These are phyloP conservation scores for Silene noctiflora DNA, from an alignment of 179 eudicot species.

Conservation along the genomic window DNA sequence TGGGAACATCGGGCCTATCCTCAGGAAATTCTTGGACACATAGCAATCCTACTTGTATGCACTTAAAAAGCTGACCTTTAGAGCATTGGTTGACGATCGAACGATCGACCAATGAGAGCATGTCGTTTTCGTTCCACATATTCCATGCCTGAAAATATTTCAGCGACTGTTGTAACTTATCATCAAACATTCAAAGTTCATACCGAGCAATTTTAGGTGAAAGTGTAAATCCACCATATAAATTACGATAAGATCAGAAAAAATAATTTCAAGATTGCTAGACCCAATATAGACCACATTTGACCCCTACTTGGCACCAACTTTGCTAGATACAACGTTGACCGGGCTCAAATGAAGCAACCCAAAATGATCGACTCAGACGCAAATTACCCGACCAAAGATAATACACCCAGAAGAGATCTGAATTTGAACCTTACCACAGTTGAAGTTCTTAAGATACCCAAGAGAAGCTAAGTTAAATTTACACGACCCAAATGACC, in stretches of 20 bases:
- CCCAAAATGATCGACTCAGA: neutral
- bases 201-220: too few relatives aligned
- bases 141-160: slow-evolving; percentile 44
- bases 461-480: too few relatives aligned
- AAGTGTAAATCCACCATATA: too few relatives aligned
- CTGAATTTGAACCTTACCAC: neutral
- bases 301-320: neutral
- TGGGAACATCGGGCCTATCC: slow-evolving; percentile 47
- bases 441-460: too few relatives aligned
- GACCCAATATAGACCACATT: neutral
- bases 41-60: slow-evolving; percentile 49
- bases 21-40: slow-evolving; percentile 45
- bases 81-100: slow-evolving; percentile 9
- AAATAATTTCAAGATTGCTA: neutral
- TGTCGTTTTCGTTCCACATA: slow-evolving; percentile 40
- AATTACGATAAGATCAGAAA: neutral
- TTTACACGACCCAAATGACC: neutral
- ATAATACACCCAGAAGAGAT: neutral
- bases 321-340: neutral
- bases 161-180: neutral
- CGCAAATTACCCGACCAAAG: neutral
- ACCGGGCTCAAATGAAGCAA: neutral
- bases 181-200: neutral
- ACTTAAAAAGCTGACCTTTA: slow-evolving; percentile 32
- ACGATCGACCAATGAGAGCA: slow-evolving; percentile 24